Base-by-base conservation (phyloP, 495 filamentous ascomycete genomes). In the Lophiostoma macrostomum region DNA sequence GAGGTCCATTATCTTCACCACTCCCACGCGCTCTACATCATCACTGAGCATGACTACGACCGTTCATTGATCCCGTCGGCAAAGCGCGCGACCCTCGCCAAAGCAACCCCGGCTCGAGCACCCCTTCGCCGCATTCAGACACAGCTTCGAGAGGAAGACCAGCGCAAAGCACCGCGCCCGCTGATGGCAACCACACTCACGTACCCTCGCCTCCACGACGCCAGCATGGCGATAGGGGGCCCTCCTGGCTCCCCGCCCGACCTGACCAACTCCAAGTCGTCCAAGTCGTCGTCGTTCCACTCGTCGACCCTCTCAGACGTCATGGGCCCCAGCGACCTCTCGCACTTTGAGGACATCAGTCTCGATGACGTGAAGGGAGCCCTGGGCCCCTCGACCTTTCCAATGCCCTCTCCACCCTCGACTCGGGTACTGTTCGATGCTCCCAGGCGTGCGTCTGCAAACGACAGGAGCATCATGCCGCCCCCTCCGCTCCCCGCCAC, bases 311-410 rank as follows among this genome's bases (percentile, higher is more conserved):
- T 87, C 34, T 77, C 81, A 27, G 85, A 91, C 64, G 78, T 83
- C 20, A 41, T 55, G 25, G 53, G 48, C 28, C 56, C 57, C 4
- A 53, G 64, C 27, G 64, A 58, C 39, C 53, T 68, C 32, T 78
- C 77, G 42, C 83, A 96, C 63, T 96, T 97, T 62, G 93, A 98
- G 67, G 93, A 97, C 42, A 95, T 96, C 58, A 87, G 86, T 8
- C 79, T 98, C 6, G 80, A 86, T 38, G 90, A 96, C 63, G 80
- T 88, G 35, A 55, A 69, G 34, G 57, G 71, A 28, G 68, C 69
- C 23, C 61, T 69, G 41, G 71, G 72, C 29, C 67, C 71, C 42
- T 72, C 75, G 46, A 66, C 73, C 29, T 71, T 74, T 52, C 53
- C 71, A 32, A 80, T 50, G n/a, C 44, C 55, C 11, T 13, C 24